Evolutionary conservation across 2,329 filamentous ascomycete genomes (phyloP).

Genomic region (Trichoderma semiorbis): DNA sequence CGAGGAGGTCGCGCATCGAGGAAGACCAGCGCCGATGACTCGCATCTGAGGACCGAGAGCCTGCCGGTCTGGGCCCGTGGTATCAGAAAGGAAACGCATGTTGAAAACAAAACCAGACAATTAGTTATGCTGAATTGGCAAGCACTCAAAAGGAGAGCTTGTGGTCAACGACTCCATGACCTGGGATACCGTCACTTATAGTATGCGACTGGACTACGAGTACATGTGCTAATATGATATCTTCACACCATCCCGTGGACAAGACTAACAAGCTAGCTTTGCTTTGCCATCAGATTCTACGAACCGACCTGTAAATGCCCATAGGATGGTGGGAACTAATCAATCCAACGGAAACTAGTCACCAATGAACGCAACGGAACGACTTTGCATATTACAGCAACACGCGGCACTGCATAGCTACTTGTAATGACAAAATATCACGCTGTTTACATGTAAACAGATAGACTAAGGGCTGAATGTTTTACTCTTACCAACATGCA

Average conservation of each 20-base stretch:
- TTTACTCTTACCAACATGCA: neutral
- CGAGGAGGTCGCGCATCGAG: conserved; percentile 36
- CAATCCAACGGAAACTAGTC: neutral
- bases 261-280: neutral
- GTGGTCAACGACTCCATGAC: neutral
- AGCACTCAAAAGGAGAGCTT: neutral
- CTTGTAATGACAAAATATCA: neutral
- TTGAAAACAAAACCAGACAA: neutral
- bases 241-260: neutral
- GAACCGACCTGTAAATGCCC: neutral
- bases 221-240: neutral
- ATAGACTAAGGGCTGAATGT: neutral
- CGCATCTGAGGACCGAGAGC: conserved; percentile 22
- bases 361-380: neutral
- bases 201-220: neutral
- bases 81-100: conserved; percentile 25
- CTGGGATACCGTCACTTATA: neutral
- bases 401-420: neutral
- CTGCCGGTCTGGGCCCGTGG: conserved; percentile 19
- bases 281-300: neutral
- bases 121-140: neutral
- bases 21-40: conserved; percentile 32
- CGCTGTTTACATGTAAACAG: neutral
- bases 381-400: neutral
- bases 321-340: neutral